A percentile compares a stretch with the other conserved stretches of the same genome.
Conservation (phyloP, 345 rosid species). For the Salix purpurea region DNA sequence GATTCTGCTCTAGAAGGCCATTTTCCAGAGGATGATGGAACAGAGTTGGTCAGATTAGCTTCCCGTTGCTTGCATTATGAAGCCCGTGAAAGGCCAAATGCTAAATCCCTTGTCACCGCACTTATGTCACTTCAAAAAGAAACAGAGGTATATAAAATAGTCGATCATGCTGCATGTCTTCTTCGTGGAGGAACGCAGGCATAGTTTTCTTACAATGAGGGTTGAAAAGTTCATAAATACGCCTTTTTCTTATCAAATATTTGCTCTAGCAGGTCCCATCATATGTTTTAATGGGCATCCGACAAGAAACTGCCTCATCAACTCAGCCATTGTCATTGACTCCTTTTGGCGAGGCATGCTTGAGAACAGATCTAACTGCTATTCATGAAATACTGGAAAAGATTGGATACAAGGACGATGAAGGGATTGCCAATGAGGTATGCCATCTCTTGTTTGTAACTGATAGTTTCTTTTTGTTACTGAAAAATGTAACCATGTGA, state of each 20-base stretch:
- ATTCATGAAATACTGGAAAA: constrained; percentile 74
- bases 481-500: neutral
- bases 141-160: constrained; percentile 46
- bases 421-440: constrained; percentile 80
- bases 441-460: constrained; percentile 6
- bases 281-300: constrained; percentile 56
- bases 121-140: constrained; percentile 79
- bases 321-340: constrained; percentile 44
- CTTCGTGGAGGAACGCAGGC: no score
- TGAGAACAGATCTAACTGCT: constrained; percentile 71
- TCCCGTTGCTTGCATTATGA: constrained; percentile 86
- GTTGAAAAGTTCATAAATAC: neutral
- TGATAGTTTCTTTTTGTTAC: neutral
- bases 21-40: constrained; percentile 89
- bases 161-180: neutral
- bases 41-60: constrained; percentile 79
- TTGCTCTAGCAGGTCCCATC: constrained; percentile 58
- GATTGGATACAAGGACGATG: constrained; percentile 75
- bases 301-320: constrained; percentile 47
- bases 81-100: constrained; percentile 92
- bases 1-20: constrained; percentile 95
- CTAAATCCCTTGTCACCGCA: constrained; percentile 70
- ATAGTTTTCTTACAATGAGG: neutral
- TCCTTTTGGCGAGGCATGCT: constrained; percentile 77
- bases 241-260: neutral